phyloP scores from a whole-genome alignment of 768 basidiomycete species.

The Pisolithus marmoratus region DNA sequence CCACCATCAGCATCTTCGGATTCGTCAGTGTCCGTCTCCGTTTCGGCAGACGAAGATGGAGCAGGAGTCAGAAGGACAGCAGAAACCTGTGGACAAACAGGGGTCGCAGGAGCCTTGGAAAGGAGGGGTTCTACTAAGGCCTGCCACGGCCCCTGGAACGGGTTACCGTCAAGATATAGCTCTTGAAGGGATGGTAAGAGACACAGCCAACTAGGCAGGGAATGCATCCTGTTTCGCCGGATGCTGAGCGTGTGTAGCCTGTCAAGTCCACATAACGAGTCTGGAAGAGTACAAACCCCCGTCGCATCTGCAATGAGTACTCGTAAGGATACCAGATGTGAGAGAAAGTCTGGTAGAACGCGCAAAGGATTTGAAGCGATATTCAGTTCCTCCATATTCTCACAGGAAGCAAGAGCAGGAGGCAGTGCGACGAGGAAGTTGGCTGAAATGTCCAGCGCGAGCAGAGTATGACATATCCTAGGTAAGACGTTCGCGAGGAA shows the following conservation, averaged over 20 bases:
- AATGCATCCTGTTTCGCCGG: conserved; percentile 80
- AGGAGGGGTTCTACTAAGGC: conserved; percentile 83
- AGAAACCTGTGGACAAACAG: conserved; percentile 61
- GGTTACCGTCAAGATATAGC: conserved; percentile 90
- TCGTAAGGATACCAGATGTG: conserved; percentile 67
- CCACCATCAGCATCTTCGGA: conserved; percentile 45
- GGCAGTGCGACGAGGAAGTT: conserved; percentile 84
- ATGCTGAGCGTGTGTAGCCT: conserved; percentile 86
- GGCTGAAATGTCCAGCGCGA: conserved; percentile 90
- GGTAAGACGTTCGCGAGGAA: conserved; percentile 71
- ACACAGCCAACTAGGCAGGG: conserved; percentile 93
- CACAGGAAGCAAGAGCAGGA: conserved; percentile 73
- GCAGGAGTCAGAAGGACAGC: conserved; percentile 48
- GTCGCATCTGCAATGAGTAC: conserved; percentile 93
- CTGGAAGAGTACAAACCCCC: conserved; percentile 71
- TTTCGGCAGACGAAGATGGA: conserved; percentile 38
- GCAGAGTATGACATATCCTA: conserved; percentile 67
- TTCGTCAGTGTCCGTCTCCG: conserved; percentile 52
- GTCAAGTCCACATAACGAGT: conserved; percentile 64
- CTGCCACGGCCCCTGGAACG: conserved; percentile 92
- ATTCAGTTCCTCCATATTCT: conserved; percentile 87
- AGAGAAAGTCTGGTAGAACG: conserved; percentile 86
- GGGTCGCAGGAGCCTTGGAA: conserved; percentile 53
- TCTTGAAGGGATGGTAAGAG: conserved; percentile 80
- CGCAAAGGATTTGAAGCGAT: conserved; percentile 87